phyloP scores from a whole-genome alignment of 192 early-diverging fungal genomes.

The Mortierella alpina region DNA sequence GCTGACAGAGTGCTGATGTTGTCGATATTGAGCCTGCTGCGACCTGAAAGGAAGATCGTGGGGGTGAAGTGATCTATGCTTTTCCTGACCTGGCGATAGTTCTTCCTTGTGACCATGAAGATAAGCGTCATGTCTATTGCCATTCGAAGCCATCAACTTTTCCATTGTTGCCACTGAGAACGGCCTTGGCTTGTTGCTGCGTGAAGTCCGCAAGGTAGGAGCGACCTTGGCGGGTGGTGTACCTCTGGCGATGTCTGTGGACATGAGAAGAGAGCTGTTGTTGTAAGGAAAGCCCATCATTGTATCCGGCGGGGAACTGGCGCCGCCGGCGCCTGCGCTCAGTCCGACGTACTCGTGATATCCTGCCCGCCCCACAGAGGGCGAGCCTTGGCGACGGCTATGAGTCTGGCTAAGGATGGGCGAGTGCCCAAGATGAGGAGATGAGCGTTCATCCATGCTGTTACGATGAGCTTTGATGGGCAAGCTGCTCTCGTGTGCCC shows the following conservation, averaged over 20 bases:
- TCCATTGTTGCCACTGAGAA: constrained; percentile 53
- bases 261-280: constrained; percentile 42
- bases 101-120: not conserved
- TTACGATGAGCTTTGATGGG: not conserved
- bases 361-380: constrained; percentile 21
- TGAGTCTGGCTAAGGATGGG: constrained; percentile 31
- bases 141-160: constrained; percentile 17
- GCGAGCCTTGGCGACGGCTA: constrained; percentile 22
- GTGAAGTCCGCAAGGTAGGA: not conserved
- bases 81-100: not conserved
- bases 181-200: constrained; percentile 32
- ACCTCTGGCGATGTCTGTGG: constrained; percentile 13
- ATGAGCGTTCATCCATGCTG: constrained; percentile 12
- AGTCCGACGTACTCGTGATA: not conserved
- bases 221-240: not conserved
- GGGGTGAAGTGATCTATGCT: not conserved
- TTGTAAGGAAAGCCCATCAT: constrained; percentile 47
- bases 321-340: not conserved
- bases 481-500: not conserved
- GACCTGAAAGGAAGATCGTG: not conserved
- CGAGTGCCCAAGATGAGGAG: not conserved
- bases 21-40: no score
- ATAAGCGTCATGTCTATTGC: not conserved
- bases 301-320: constrained; percentile 1
- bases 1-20: not conserved